phyloP scores from a whole-genome alignment of 164 flowering plant genomes.

The Stephania yunnanensis region DNA sequence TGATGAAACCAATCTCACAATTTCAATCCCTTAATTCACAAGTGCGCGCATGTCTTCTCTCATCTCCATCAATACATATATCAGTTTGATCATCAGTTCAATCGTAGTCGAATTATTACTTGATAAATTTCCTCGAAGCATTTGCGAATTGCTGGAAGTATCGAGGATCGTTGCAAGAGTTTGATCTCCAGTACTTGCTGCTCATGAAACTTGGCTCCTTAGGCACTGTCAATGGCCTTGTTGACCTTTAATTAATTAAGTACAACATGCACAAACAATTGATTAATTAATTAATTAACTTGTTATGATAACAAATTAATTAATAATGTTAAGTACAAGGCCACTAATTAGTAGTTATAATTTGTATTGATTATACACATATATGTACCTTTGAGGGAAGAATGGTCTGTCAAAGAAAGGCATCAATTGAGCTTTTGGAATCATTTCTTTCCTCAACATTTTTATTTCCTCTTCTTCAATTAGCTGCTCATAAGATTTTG shows the following conservation, averaged over 20 bases:
- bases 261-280: too few species aligned
- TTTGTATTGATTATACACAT: too few species aligned
- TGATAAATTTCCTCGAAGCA: conserved; percentile 16
- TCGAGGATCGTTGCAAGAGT: conserved; percentile 8
- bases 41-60: neutral
- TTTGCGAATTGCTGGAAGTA: conserved; percentile 10
- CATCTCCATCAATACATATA: neutral
- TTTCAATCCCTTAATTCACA: neutral
- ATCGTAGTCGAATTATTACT: neutral
- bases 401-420: conserved; percentile 74
- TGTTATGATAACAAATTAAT: too few species aligned
- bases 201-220: conserved; percentile 54
- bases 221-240: conserved; percentile 51
- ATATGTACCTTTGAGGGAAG: conserved; percentile 61
- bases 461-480: conserved; percentile 75
- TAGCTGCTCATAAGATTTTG: conserved; percentile 28
- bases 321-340: too few species aligned
- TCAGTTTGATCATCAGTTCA: neutral
- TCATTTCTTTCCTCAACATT: conserved; percentile 70
- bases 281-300: too few species aligned
- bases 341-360: too few species aligned
- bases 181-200: conserved; percentile 24
- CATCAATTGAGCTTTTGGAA: conserved; percentile 85
- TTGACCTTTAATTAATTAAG: too few species aligned
- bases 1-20: neutral